Conservation (phyloP, 73 alveolate species). For the Urostyla sp. region DNA sequence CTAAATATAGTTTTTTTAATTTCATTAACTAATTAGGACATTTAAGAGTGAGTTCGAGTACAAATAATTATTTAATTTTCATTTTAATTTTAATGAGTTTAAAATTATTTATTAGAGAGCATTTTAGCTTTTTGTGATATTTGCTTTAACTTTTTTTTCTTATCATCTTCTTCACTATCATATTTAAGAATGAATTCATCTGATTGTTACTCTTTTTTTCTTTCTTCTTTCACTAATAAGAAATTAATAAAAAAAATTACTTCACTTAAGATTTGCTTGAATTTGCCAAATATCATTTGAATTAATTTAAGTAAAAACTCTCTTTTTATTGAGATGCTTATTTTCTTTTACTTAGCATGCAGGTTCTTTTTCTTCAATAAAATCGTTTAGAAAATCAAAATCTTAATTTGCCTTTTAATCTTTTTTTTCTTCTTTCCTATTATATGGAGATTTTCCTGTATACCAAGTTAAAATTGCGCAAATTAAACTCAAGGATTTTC, state of each 20-base stretch:
- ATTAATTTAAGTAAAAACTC: constrained; percentile 2
- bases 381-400: constrained; percentile 14
- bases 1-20: constrained; percentile 25
- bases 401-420: neutral
- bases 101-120: neutral
- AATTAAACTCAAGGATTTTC: constrained; percentile 55
- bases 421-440: neutral
- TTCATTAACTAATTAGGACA: constrained; percentile 53
- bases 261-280: constrained; percentile 6
- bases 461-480: constrained; percentile 49
- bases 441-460: neutral
- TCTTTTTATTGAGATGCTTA: neutral
- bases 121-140: constrained; percentile 11
- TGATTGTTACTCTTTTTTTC: neutral
- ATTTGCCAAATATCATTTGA: constrained; percentile 31
- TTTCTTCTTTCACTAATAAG: neutral
- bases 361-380: neutral
- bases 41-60: constrained; percentile 58
- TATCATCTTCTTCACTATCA: constrained; percentile 48
- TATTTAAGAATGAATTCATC: constrained; percentile 12
- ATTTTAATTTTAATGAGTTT: neutral
- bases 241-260: neutral
- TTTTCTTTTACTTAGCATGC: neutral
- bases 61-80: constrained; percentile 35
- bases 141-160: constrained; percentile 2